A percentile compares a stretch with the other conserved stretches of the same genome.
Conservation (phyloP, 352 stramenopile species). For the Globisporangium ultimum region DNA sequence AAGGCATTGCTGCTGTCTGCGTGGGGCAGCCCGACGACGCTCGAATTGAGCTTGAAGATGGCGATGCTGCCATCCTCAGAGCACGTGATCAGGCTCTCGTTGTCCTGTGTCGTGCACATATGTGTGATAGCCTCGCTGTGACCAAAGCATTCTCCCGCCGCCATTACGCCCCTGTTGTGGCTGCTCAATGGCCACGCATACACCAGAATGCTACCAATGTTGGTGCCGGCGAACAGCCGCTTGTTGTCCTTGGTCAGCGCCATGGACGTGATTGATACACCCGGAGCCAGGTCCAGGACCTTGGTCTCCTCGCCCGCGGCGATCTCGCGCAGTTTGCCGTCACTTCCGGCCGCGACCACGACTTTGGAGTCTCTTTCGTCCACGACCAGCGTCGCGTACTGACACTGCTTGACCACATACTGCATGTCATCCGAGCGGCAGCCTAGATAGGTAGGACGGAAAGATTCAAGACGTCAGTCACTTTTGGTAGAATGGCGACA, state of each 20-base stretch:
- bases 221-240: constrained; percentile 66
- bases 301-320: constrained; percentile 54
- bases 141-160: constrained; percentile 49
- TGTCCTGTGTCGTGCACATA: constrained; percentile 74
- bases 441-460: constrained; percentile 15
- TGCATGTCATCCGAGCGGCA: constrained; percentile 71
- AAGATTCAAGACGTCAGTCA: background rate
- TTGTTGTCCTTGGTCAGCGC: constrained; percentile 58
- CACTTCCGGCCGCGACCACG: constrained; percentile 53
- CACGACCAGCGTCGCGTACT: constrained; percentile 57
- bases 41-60: constrained; percentile 45
- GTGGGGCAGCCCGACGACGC: background rate
- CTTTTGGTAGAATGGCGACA: no score
- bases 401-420: constrained; percentile 73
- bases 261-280: constrained; percentile 45
- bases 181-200: constrained; percentile 56
- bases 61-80: constrained; percentile 65
- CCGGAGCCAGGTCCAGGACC: constrained; percentile 37
- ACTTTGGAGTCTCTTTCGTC: constrained; percentile 47
- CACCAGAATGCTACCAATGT: constrained; percentile 53
- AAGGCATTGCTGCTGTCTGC: background rate
- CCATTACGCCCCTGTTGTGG: constrained; percentile 12
- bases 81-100: constrained; percentile 47
- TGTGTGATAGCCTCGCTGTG: constrained; percentile 62
- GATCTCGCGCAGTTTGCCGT: constrained; percentile 69